phyloP scores from a whole-genome alignment of 2,329 filamentous ascomycete genomes.

The Hansfordia pulvinata region DNA sequence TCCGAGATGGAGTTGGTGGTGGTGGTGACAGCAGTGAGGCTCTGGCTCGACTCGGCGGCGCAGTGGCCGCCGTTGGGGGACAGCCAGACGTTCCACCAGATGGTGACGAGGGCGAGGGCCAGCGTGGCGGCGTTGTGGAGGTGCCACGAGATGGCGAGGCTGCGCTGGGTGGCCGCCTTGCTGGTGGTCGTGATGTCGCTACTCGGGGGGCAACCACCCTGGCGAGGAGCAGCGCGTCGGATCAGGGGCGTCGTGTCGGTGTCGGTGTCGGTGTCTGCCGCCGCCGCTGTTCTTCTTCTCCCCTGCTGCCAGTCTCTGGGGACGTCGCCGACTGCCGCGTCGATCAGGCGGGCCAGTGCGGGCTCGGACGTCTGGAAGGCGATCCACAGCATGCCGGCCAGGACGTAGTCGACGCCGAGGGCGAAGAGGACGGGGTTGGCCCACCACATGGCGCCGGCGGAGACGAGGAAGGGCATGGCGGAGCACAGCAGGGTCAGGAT shows the following conservation, averaged over 20 bases:
- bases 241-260: background rate
- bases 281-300: conserved; percentile 14
- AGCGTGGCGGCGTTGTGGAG: conserved; percentile 23
- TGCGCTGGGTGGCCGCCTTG: conserved; percentile 8
- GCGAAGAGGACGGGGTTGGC: conserved; percentile 29
- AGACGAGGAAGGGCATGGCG: conserved; percentile 17
- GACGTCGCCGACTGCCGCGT: conserved; percentile 6
- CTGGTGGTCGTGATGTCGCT: conserved; percentile 7
- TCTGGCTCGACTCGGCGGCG: conserved; percentile 4
- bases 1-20: conserved; percentile 1
- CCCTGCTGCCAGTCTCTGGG: conserved; percentile 6
- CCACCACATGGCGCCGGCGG: conserved; percentile 23
- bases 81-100: conserved; percentile 33
- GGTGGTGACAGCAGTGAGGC: conserved; percentile 4
- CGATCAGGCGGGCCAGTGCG: conserved; percentile 13
- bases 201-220: conserved; percentile 6
- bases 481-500: conserved; percentile 21
- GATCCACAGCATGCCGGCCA: conserved; percentile 27
- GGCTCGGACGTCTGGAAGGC: conserved; percentile 20
- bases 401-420: conserved; percentile 28
- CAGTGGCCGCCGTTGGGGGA: conserved; percentile 25
- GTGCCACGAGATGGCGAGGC: conserved; percentile 26
- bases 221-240: background rate
- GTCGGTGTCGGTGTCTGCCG: background rate
- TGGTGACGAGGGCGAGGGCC: conserved; percentile 19